phyloP scores from a whole-genome alignment of 2,329 filamentous ascomycete genomes.

The Talaromyces sp. region DNA sequence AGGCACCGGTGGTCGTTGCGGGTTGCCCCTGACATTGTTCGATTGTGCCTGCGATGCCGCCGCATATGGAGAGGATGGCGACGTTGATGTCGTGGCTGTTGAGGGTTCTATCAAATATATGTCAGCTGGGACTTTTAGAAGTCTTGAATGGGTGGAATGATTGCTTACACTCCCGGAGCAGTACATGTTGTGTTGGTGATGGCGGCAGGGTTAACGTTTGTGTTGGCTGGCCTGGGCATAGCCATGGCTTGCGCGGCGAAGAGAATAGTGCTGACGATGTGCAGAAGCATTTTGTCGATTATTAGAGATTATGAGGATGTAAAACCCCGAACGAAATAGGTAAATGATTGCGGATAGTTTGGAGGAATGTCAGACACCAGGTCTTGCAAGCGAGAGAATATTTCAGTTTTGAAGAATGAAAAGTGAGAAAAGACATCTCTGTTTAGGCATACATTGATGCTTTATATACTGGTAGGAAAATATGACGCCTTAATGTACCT shows the following conservation, averaged over 20 bases:
- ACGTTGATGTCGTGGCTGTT: slow-evolving; percentile 7
- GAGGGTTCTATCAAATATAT: not conserved
- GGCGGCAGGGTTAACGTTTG: not conserved
- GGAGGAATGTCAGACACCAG: not conserved
- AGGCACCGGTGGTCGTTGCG: not conserved
- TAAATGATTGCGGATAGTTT: not conserved
- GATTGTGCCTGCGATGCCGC: slow-evolving; percentile 2
- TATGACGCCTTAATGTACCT: not conserved
- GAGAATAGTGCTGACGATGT: not conserved
- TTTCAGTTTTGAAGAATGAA: not conserved
- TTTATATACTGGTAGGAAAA: not conserved
- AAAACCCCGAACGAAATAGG: not conserved
- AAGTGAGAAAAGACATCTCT: not conserved
- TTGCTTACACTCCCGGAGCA: not conserved
- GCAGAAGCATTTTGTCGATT: not conserved
- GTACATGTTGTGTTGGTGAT: slow-evolving; percentile 7
- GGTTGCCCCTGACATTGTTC: slow-evolving; percentile 3
- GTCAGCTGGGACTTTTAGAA: not conserved
- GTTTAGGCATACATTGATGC: not conserved
- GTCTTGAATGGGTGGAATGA: not conserved
- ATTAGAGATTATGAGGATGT: not conserved
- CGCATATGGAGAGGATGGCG: slow-evolving; percentile 6
- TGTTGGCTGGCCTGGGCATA: not conserved
- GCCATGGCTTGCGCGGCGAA: not conserved
- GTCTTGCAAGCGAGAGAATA: not conserved